These are phyloP conservation scores for Pythium periplocum DNA, from an alignment of 352 stramenopile genomes.

Conservation along the genomic window DNA sequence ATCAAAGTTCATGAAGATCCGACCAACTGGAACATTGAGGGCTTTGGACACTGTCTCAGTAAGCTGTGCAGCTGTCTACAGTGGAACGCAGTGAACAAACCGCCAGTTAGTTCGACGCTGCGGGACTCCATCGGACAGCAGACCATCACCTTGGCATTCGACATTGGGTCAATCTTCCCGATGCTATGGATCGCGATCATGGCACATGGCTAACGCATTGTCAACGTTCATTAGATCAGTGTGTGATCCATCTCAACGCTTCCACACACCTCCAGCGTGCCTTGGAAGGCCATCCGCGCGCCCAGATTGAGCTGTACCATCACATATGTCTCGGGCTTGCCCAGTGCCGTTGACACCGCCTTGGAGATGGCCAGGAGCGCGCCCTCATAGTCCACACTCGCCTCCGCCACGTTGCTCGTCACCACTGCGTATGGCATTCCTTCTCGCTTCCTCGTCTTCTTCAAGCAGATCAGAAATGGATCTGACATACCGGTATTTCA, in stretches of 20 bases:
- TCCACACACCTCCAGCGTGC: constrained; percentile 18
- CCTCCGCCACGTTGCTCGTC: constrained; percentile 33
- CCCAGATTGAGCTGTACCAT: constrained; percentile 41
- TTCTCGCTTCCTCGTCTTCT: no score
- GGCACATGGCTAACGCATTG: constrained; percentile 24
- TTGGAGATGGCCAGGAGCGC: constrained; percentile 30
- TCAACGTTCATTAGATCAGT: no score
- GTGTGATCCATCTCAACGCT: no score
- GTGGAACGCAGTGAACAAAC: not conserved
- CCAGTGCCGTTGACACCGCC: constrained; percentile 26
- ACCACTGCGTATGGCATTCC: constrained; percentile 38
- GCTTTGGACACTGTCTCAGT: not conserved
- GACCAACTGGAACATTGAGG: not conserved
- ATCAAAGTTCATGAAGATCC: not conserved
- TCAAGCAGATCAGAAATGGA: no score
- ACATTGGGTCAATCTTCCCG: constrained; percentile 24
- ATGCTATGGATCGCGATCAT: constrained; percentile 33
- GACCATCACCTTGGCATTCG: constrained; percentile 23
- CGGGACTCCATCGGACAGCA: not conserved
- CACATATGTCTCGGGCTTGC: constrained; percentile 25
- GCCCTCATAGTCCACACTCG: constrained; percentile 25
- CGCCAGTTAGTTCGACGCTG: no score
- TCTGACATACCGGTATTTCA: no score
- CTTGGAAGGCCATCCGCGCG: constrained; percentile 26
- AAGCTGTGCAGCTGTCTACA: not conserved